A percentile compares a stretch with the other conserved stretches of the same genome.
phyloP scores from a whole-genome alignment of 1,284 basidiomycete species.

The Tylopilus sp. region DNA sequence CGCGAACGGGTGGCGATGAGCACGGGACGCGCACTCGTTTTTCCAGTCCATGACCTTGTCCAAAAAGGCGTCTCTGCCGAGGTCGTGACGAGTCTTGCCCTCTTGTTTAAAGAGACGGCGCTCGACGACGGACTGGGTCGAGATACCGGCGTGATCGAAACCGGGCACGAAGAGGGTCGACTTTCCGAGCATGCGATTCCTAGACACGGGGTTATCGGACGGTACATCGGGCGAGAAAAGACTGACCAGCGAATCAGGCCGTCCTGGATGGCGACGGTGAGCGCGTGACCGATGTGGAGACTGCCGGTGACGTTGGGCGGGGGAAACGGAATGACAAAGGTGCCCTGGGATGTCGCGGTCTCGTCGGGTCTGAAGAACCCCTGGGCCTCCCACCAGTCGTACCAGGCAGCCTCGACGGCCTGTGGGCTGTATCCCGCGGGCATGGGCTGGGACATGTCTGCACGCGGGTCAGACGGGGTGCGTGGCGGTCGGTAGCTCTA shows the following conservation, averaged over 20 bases:
- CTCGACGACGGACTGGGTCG: slow-evolving; percentile 98
- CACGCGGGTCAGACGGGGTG: too few relatives aligned
- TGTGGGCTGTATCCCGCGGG: slow-evolving; percentile 91
- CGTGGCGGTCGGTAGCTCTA: too few relatives aligned
- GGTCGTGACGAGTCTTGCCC: slow-evolving; percentile 87
- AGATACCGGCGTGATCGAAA: slow-evolving; percentile 98
- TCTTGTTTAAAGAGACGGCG: slow-evolving; percentile 85
- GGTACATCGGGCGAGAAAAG: not conserved
- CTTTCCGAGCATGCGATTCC: slow-evolving; percentile 96
- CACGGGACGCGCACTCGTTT: slow-evolving; percentile 69
- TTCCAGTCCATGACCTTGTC: slow-evolving; percentile 97
- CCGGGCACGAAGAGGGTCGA: slow-evolving; percentile 91
- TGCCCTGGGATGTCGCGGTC: slow-evolving; percentile 57
- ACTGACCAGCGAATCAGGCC: slow-evolving; percentile 81
- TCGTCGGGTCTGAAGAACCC: slow-evolving; percentile 90
- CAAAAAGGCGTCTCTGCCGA: slow-evolving; percentile 91
- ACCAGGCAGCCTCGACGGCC: slow-evolving; percentile 95
- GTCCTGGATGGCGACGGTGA: slow-evolving; percentile 94
- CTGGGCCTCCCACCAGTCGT: slow-evolving; percentile 94
- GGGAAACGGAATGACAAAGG: slow-evolving; percentile 89
- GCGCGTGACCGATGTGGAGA: slow-evolving; percentile 94
- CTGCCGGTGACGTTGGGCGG: slow-evolving; percentile 99
- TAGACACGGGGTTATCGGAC: slow-evolving; percentile 29
- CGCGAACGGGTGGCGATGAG: not conserved
- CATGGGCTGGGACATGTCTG: slow-evolving; percentile 89